Evolutionary conservation across 2,329 filamentous ascomycete species (phyloP).

Genomic region (Fusarium sp.): DNA sequence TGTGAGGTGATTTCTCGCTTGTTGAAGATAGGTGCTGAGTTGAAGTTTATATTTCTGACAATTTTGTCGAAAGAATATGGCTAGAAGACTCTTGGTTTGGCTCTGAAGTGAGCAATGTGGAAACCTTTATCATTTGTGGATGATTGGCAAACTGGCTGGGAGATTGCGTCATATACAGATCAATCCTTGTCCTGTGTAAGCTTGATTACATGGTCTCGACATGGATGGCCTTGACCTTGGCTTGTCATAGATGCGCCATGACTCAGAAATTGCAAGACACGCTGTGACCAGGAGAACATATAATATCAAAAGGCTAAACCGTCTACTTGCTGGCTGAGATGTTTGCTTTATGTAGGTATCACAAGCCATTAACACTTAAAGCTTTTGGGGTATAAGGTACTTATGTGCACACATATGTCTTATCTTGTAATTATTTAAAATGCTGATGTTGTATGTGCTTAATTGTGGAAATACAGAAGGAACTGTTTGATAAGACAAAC

Average conservation of each 20-base stretch:
- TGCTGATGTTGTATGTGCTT: too few relatives aligned
- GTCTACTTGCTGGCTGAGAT: too few relatives aligned
- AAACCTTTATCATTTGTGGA: neutral
- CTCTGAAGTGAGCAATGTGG: neutral
- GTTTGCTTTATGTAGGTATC: neutral
- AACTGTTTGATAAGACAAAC: neutral
- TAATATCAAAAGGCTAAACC: neutral
- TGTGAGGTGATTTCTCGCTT: constrained; percentile 21
- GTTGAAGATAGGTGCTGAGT: accelerated
- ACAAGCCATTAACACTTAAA: neutral
- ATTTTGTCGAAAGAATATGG: too few relatives aligned
- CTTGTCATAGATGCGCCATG: neutral
- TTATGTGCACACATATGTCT: neutral
- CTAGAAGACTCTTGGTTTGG: too few relatives aligned
- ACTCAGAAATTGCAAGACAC: neutral
- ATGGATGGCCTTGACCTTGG: neutral
- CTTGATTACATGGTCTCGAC: neutral
- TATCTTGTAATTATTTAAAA: too few relatives aligned
- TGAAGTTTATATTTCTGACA: neutral
- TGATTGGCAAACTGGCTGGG: neutral
- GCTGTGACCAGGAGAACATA: neutral
- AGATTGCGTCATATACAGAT: neutral
- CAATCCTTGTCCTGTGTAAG: neutral
- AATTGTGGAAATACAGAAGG: neutral
- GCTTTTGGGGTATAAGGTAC: neutral